Conservation (phyloP, 345 rosid genomes). For the Hibiscus tridactylites region DNA sequence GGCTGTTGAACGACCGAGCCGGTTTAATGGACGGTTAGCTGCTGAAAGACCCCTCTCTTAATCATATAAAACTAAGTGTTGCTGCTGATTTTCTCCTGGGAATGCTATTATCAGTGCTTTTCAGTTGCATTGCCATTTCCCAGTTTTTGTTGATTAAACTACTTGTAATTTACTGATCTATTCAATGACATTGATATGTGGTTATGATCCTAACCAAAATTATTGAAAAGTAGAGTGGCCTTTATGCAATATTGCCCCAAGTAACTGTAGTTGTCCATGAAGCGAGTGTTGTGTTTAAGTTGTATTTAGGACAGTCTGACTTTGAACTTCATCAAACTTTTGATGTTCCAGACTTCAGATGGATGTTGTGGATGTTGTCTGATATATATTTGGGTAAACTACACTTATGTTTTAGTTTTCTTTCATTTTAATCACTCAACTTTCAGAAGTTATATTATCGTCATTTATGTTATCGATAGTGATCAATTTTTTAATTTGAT, state of each 20-base stretch:
- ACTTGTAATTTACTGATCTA: not conserved
- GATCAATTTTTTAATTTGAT: too few relatives aligned
- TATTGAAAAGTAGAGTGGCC: not conserved
- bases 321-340: not conserved
- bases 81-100: not conserved
- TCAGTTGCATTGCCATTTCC: not conserved
- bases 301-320: not conserved
- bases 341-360: not conserved
- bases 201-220: not conserved
- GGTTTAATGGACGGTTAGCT: not conserved
- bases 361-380: not conserved
- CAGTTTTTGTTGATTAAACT: not conserved
- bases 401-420: too few relatives aligned
- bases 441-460: too few relatives aligned
- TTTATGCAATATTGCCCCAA: not conserved
- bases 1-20: not conserved
- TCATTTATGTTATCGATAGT: too few relatives aligned
- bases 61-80: not conserved
- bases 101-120: not conserved
- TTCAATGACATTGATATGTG: not conserved
- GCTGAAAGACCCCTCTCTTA: not conserved
- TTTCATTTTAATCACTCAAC: too few relatives aligned
- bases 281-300: not conserved
- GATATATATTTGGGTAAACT: too few relatives aligned
- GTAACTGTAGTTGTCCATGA: not conserved